phyloP scores from a whole-genome alignment of 345 rosid genomes.

The Gossypium arboreum region DNA sequence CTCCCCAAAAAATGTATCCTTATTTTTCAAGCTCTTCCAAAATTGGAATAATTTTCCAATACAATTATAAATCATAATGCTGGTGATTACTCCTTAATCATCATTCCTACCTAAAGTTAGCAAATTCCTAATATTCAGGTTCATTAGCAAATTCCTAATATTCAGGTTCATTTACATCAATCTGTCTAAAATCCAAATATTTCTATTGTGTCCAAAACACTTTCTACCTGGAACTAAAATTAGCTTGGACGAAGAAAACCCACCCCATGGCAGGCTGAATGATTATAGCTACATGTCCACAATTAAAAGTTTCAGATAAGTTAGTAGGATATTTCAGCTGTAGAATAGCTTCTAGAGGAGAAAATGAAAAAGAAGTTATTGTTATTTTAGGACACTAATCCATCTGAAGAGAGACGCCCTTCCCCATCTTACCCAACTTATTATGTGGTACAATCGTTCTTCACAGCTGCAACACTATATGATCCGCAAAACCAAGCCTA shows the following conservation, averaged over 20 bases:
- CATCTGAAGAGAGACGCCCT: not conserved
- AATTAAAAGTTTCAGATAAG: not conserved
- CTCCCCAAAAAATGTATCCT: not conserved
- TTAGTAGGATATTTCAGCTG: not conserved
- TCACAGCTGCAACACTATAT: not conserved
- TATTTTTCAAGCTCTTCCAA: not conserved
- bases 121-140: not conserved
- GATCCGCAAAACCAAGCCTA: conserved; percentile 3
- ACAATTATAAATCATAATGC: not conserved
- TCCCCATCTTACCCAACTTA: not conserved
- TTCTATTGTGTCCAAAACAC: not conserved
- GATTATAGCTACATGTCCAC: not conserved
- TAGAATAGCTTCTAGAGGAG: not conserved
- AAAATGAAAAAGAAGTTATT: not conserved
- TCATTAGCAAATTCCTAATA: not conserved
- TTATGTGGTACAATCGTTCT: not conserved
- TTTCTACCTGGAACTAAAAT: not conserved
- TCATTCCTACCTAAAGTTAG: not conserved
- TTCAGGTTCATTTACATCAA: too few relatives aligned
- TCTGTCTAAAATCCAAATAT: too few relatives aligned
- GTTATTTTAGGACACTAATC: not conserved
- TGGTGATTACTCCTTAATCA: not conserved
- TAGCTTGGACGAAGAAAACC: not conserved
- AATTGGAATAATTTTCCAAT: not conserved
- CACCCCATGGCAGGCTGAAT: not conserved